Base-by-base conservation (phyloP, 306 rosid genomes). In the Cucurbita ficifolia region DNA sequence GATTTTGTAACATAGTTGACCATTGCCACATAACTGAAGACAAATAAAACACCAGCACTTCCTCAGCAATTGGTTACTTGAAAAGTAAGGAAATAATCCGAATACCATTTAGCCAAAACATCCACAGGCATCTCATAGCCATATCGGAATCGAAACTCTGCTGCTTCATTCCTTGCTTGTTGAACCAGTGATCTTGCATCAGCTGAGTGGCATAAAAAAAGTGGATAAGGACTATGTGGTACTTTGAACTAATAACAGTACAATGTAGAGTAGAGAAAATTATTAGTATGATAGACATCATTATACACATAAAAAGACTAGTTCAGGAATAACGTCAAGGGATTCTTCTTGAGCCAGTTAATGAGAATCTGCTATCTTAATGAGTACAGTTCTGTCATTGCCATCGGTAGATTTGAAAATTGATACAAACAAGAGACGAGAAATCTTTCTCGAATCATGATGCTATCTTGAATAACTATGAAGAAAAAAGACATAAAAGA, bases 141-240 rank as follows among this genome's bases (percentile, higher is more conserved):
- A 79, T 87, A 87, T 79, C 76, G 88, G 84, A 88, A 88, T 62
- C 96, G 97, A 87, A 89, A 95, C 83, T 95, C 97, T 35, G 99
- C 99, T 16, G 97, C 99, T 87, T 95, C 97, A 76, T 91, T 91
- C 81, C 99, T 91, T 70, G 99, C 99, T 84, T 95, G 97, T 59
- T 87, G 94, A 68, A 95, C 99, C 70, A 95, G 82, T 78, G 97
- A 89, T 81, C 96, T 91, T 22, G 99, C 97, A 85, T 95, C 96
- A 83, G 99, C 99, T 91, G 76, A 75, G 71, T 43, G 33, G 74
- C 45, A 81, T 38, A 18, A 11, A 63, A 62, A 17, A 33, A 69
- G 45, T 62, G 52, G 40, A 29, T 24, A 16, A 10, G 46, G 58
- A 68, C 33, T 29, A 46, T 21, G 24, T 8, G 57, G n/a, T 46